Evolutionary conservation across 345 rosid genomes (phyloP), one percentile per base, ranked within the genome.

Genomic region (Chamaenerion angustifolium): DNA sequence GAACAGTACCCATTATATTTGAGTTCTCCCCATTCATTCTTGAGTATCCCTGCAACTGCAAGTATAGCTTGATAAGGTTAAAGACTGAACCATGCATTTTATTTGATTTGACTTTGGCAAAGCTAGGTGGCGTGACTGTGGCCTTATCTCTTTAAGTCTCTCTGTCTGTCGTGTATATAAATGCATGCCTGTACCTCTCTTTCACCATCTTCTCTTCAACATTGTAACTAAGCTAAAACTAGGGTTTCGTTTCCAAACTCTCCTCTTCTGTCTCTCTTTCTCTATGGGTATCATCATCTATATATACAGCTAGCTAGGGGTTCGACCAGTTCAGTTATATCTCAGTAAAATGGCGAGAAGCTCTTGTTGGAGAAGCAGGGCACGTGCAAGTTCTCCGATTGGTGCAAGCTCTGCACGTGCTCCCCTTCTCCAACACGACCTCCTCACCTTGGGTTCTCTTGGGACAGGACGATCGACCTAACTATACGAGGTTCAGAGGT

Each of bases 291-390:
- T n/a, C n/a, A n/a, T n/a, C n/a, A n/a, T n/a, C n/a, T n/a, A n/a
- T n/a, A n/a, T n/a, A n/a, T n/a, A n/a, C n/a, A n/a, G n/a, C n/a
- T 5, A 23, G 37, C 37, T 31, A 31, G 37, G 37, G 37, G 3
- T 31, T 31, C 3, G 37, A 31, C 37, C 37, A 5, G 25, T 21
- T 21, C 25, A 21, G 25, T 21, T 21, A 21, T 21, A 21, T 17
- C 25, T 46, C 49, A 9, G 4, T 51, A n/a, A 6, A 4, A 7
- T 1, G 89, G 77, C 63, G 83, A 67, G 90, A 16, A 71, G 67
- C 80, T 65, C 97, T 62, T 74, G 97, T 46, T 85, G 97, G 97
- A 89, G 97, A 85, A 89, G 97, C 90, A 83, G 97, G 89, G 95
- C 97, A 85, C 97, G 97, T 85, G 97, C 97, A 88, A 68, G 57